phyloP scores from a whole-genome alignment of 78 protist species.

The Dictyostelium intermedium region DNA sequence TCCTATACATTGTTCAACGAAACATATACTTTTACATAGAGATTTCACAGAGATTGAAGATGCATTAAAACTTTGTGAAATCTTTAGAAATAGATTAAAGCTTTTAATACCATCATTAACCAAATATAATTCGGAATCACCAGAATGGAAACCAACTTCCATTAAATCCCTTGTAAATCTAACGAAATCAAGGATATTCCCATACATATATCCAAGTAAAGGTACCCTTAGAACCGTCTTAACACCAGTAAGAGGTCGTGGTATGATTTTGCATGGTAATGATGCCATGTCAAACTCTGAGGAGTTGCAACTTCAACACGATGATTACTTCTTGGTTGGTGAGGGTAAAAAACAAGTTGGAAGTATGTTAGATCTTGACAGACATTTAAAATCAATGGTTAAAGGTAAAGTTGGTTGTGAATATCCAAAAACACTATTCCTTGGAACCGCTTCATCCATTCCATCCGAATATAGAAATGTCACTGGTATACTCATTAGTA shows the following conservation, averaged over 20 bases:
- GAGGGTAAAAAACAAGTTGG: neutral
- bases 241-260: neutral
- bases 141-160: neutral
- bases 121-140: neutral
- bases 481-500: slow-evolving; percentile 25
- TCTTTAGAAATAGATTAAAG: neutral
- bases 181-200: neutral
- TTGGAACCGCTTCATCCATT: slow-evolving; percentile 55
- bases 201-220: neutral
- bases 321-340: neutral
- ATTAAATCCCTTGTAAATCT: neutral
- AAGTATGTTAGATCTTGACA: neutral
- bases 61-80: neutral
- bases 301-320: neutral
- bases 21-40: neutral
- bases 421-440: slow-evolving; percentile 52
- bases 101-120: neutral
- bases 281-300: neutral
- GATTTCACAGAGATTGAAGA: neutral
- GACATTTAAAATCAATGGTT: neutral
- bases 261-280: neutral
- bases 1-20: neutral
- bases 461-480: slow-evolving; percentile 61
- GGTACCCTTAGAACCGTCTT: neutral
- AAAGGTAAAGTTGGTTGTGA: neutral